Conservation (phyloP, 2,329 filamentous ascomycete species). For the Pseudogymnoascus sp. region DNA sequence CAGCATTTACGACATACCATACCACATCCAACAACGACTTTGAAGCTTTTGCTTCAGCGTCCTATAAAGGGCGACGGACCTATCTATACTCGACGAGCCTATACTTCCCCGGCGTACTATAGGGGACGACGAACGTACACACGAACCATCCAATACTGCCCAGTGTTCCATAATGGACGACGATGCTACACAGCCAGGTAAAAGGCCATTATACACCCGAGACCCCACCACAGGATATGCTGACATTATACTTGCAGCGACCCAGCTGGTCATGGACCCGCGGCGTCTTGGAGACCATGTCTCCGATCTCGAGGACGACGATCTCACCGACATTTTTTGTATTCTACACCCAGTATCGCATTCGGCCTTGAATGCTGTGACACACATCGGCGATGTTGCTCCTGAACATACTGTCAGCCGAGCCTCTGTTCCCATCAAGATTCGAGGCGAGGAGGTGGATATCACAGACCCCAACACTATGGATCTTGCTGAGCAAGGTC, state of each 20-base stretch:
- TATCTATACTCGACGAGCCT: not conserved
- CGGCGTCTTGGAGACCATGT: conserved; percentile 71
- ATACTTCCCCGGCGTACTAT: not conserved
- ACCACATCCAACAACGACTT: not conserved
- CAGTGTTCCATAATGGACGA: not conserved
- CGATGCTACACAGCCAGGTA: not conserved
- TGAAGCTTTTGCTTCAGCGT: not conserved
- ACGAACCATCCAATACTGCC: not conserved
- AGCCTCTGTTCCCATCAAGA: conserved; percentile 36
- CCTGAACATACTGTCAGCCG: conserved; percentile 54
- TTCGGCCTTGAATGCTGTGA: conserved; percentile 58
- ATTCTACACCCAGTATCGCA: conserved; percentile 73
- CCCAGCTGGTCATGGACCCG: conserved; percentile 74
- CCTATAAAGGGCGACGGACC: not conserved
- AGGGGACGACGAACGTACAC: not conserved
- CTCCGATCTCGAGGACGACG: conserved; percentile 73
- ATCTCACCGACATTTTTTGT: conserved; percentile 82
- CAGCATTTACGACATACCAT: not conserved
- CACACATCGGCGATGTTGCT: conserved; percentile 40
- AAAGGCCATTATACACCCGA: not conserved
- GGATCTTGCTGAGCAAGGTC: conserved; percentile 17
- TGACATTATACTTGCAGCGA: conserved; percentile 40
- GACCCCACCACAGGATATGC: not conserved
- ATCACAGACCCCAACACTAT: conserved; percentile 13
- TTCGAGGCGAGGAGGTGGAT: conserved; percentile 15